Conservation (phyloP, 1,284 basidiomycete species). For the Austropuccinia psidii region DNA sequence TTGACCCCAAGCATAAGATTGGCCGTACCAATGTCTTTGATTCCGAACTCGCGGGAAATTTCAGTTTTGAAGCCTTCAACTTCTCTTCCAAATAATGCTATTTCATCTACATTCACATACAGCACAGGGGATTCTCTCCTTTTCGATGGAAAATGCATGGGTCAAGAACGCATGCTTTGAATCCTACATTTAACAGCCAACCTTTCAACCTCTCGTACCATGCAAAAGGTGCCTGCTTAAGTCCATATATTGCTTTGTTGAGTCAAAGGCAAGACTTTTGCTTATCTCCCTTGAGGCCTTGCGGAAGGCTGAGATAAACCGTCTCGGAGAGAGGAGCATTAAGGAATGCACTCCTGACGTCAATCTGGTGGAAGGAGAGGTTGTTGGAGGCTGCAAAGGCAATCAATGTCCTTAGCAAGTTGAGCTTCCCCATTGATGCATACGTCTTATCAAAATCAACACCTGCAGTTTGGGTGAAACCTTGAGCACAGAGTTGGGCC, state of each 20-base stretch:
- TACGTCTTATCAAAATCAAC: background rate
- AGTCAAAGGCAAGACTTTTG: background rate
- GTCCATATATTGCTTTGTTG: background rate
- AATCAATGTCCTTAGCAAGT: background rate
- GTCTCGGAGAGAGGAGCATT: background rate
- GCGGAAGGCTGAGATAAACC: background rate
- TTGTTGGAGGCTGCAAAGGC: background rate
- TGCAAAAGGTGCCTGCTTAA: background rate
- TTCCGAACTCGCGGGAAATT: background rate
- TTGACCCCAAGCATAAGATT: background rate
- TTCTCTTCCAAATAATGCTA: background rate
- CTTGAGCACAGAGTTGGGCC: background rate
- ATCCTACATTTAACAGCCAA: background rate
- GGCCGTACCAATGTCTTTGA: too few species aligned
- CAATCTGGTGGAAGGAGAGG: background rate
- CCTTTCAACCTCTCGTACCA: background rate
- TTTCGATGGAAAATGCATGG: too few species aligned
- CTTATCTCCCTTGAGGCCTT: background rate
- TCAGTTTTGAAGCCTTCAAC: background rate
- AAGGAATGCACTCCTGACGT: background rate
- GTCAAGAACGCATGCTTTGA: background rate
- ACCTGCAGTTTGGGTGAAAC: background rate
- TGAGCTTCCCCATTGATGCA: background rate
- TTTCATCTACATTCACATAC: too few species aligned
- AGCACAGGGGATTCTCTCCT: too few species aligned